phyloP scores from a whole-genome alignment of 371 early-diverging fungal species.

The Mortierella sp. region DNA sequence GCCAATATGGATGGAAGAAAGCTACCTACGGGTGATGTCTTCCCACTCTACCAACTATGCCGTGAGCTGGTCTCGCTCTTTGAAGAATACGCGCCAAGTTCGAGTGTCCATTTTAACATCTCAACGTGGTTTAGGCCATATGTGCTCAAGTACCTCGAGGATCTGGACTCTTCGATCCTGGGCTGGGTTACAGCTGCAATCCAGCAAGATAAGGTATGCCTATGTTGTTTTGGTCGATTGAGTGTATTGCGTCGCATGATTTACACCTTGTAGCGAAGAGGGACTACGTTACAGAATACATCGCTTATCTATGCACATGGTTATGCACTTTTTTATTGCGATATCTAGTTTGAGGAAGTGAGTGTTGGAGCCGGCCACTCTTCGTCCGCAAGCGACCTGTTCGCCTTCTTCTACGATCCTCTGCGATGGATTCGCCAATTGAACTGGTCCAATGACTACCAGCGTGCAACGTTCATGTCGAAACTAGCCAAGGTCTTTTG shows the following conservation, averaged over 20 bases:
- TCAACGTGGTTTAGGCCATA: constrained; percentile 77
- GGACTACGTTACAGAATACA: background rate
- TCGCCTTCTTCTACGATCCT: constrained; percentile 83
- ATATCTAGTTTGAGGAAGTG: constrained; percentile 67
- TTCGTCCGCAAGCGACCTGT: constrained; percentile 84
- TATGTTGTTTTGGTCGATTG: background rate
- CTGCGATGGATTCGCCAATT: constrained; percentile 77
- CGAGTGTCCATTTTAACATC: constrained; percentile 65
- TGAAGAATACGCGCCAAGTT: constrained; percentile 53
- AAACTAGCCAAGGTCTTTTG: constrained; percentile 75
- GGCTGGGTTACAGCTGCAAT: constrained; percentile 78
- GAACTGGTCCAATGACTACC: constrained; percentile 83
- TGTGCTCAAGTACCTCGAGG: constrained; percentile 71
- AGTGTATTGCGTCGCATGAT: background rate
- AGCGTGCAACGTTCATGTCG: constrained; percentile 77
- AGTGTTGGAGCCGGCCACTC: constrained; percentile 79
- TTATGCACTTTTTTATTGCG: background rate
- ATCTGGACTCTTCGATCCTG: constrained; percentile 66
- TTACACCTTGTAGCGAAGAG: background rate
- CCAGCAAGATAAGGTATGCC: constrained; percentile 70
- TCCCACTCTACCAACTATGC: constrained; percentile 52
- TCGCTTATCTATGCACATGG: background rate
- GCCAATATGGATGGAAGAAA: constrained; percentile 58
- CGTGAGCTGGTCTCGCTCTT: constrained; percentile 47
- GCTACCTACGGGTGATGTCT: constrained; percentile 51